Base-by-base conservation (phyloP, 2,329 filamentous ascomycete species). In the Balansia obtecta region DNA sequence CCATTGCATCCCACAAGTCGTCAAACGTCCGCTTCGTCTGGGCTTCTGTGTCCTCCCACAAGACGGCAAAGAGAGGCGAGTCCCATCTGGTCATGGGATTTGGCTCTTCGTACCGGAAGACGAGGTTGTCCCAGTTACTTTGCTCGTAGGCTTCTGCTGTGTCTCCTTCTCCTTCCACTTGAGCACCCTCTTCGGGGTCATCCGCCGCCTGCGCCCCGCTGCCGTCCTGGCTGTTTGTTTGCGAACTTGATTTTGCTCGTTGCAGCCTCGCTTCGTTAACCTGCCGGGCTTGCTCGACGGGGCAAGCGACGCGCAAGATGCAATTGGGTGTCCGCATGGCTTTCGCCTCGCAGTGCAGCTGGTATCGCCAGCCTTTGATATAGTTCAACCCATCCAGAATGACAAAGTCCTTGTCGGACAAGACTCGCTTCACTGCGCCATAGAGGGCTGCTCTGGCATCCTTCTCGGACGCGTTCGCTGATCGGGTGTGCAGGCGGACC, bases 281-380 rank as follows among this genome's bases (percentile, higher is more conserved):
- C 20, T 62, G 63, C 53, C 65, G 66, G 2, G 79, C 77, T 53
- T 64, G 65, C n/a, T 80, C 77, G 3, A 70, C 65, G 10, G 70
- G 61, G 54, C 76, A 79, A 0, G 80, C 80, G 43, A 84, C 71
- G 65, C 83, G 80, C 55, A 93, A 71, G 51, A 93, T 80, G 60
- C 85, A 89, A 65, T 79, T 85, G 3, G 85, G 79, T 3, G 87
- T 93, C 55, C 82, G 72, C 49, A 86, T 70, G 45, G 87, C 87
- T 67, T 93, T 93, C 38, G 87, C 81, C 68, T 93, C 87, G 69
- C 87, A 91, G 65, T 84, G 85, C 20, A 94, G 72, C 71, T 94
- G 87, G 64, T 94, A 94, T 46, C 88, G 76, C 79, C 86, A 93
- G 38, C 87, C 88, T 66, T 93, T 93, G 69, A 94, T 94, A 68